Evolutionary conservation across 257 asterid genomes (phyloP), one percentile per base, ranked within the genome.

Genomic region (Fraxinus americana): DNA sequence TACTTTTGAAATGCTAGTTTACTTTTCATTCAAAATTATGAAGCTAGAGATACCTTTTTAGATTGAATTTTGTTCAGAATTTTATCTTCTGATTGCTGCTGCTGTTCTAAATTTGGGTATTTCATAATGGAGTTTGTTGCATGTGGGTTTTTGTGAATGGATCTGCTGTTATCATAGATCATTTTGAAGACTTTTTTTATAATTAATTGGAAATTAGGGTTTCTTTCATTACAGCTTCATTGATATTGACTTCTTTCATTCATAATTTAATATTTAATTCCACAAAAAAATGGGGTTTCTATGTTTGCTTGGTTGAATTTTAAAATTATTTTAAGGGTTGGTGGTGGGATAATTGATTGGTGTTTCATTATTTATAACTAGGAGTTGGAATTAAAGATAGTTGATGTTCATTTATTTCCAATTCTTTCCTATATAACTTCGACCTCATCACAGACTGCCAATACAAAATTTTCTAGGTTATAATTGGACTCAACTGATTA

Each of bases 81-180:
- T 5, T 7, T 70, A 36, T 21, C 61, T 25, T 77, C 4, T 39
- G 30, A 27, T 12, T 66, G 43, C 65, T 63, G 4, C n/a, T 17
- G 23, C 23, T 23, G 70, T 21, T 72, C 34, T 43, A 8, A 35
- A 7, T 17, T 71, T 39, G 36, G 11, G 69, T 3, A 7, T 52
- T 45, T 48, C 11, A 1, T 32, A 10, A 4, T 77, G 71, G 75
- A 7, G 23, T 79, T 72, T 21, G 10, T 65, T 83, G 77, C 83
- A 74, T 75, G 75, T 48, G 13, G 14, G 21, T n/a, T 61, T 63
- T 54, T 35, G 27, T 35, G 43, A 25, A 5, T 75, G 78, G 86
- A 82, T 82, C 83, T 79, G 81, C 69, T 43, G 29, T 32, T 67
- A 21, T 66, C 27, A 7, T 19, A 19, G 65, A 54, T n/a, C 5